phyloP scores from a whole-genome alignment of 108 stramenopile genomes.

The Phaeodactylum tricornutum region DNA sequence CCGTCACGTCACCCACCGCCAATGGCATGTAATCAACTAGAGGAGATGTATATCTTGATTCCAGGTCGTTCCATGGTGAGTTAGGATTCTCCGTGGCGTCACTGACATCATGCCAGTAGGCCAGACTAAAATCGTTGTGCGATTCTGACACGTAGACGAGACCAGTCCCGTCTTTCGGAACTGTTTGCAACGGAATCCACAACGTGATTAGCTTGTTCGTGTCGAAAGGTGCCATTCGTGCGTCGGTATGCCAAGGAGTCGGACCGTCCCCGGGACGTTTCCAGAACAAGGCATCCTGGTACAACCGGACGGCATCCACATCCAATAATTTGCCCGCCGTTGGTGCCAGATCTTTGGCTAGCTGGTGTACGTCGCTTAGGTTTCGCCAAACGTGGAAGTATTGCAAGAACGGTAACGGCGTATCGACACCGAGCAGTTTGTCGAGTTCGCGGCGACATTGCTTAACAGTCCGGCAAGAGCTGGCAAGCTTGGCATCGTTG shows the following conservation, averaged over 20 bases:
- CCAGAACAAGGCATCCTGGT: conserved; percentile 79
- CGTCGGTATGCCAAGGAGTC: conserved; percentile 83
- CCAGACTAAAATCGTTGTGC: conserved; percentile 73
- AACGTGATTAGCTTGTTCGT: conserved; percentile 76
- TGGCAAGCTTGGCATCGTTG: conserved; percentile 17
- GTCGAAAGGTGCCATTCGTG: conserved; percentile 83
- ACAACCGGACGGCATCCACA: conserved; percentile 55
- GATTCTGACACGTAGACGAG: conserved; percentile 60
- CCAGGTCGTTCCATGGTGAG: conserved; percentile 42
- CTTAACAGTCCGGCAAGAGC: conserved; percentile 26
- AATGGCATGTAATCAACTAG: conserved; percentile 65
- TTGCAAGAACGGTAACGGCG: conserved; percentile 71
- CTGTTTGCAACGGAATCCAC: conserved; percentile 70
- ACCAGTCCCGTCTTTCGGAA: conserved; percentile 56
- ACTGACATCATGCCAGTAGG: conserved; percentile 66
- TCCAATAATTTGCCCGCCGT: conserved; percentile 55
- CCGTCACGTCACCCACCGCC: conserved; percentile 60
- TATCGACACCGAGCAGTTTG: conserved; percentile 23
- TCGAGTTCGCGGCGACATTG: conserved; percentile 40
- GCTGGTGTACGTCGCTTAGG: conserved; percentile 27
- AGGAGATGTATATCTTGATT: conserved; percentile 35
- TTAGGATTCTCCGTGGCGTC: background rate
- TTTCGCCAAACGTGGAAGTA: conserved; percentile 73
- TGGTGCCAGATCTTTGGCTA: conserved; percentile 31
- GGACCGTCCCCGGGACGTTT: conserved; percentile 68